Conservation (phyloP, 176 grass and related monocot genomes). For the Triticum urartu region DNA sequence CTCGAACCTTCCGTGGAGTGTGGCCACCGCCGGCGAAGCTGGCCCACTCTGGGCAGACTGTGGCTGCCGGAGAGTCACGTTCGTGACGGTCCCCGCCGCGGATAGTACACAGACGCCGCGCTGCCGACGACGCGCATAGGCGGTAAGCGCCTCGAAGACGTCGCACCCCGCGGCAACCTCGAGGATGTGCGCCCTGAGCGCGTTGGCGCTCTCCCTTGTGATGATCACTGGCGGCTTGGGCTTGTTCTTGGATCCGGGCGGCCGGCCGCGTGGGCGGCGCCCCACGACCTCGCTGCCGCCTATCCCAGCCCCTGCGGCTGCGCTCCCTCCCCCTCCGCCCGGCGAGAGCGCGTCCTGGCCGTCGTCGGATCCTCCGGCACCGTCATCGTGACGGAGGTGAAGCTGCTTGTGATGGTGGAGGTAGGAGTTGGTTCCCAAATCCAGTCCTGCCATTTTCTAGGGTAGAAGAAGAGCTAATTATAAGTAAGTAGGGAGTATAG, state of each 20-base stretch:
- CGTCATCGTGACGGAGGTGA: conserved; percentile 37
- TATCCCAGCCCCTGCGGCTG: conserved; percentile 27
- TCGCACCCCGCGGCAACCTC: conserved; percentile 87
- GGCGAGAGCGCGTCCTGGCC: conserved; percentile 38
- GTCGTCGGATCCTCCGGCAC: conserved; percentile 10
- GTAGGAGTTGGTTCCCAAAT: conserved; percentile 86
- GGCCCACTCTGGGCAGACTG: conserved; percentile 38
- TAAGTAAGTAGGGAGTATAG: conserved; percentile 52
- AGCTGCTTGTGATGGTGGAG: conserved; percentile 60
- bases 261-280: conserved; percentile 76
- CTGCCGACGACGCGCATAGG: conserved; percentile 83
- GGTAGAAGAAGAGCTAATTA: conserved; percentile 52
- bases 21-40: conserved; percentile 43
- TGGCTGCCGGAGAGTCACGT: conserved; percentile 83
- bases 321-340: conserved; percentile 1
- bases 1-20: conserved; percentile 87
- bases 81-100: conserved; percentile 73
- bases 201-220: conserved; percentile 91
- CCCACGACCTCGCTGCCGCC: conserved; percentile 40
- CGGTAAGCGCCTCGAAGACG: conserved; percentile 77
- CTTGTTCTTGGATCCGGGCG: conserved; percentile 94
- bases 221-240: conserved; percentile 98
- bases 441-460: conserved; percentile 83
- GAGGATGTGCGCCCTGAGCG: conserved; percentile 84
- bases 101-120: conserved; percentile 90